Percentiles rank a stretch among this genome's conserved stretches.
Conservation (phyloP, 75 land plant species). For the Selaginella moellendorffii region DNA sequence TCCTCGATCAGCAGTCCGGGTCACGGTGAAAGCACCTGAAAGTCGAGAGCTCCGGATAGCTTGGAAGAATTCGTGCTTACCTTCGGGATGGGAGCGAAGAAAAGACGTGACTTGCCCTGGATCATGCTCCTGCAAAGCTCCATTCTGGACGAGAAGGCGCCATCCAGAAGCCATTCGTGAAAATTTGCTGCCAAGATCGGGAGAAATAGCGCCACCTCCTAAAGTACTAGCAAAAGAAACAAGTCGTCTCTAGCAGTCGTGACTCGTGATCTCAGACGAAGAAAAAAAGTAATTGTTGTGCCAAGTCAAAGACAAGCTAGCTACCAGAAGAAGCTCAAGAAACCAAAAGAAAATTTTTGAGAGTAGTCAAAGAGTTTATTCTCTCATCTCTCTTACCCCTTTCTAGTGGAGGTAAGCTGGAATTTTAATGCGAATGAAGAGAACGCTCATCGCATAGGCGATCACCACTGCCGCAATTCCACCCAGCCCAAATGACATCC, state of each 20-base stretch:
- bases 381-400: too few relatives aligned
- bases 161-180: slow-evolving; percentile 10
- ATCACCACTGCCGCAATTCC: slow-evolving; percentile 42
- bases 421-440: slow-evolving; percentile 86
- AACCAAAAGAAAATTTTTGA: too few relatives aligned
- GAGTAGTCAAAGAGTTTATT: too few relatives aligned
- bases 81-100: slow-evolving; percentile 12
- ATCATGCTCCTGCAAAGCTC: slow-evolving; percentile 12
- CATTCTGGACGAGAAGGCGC: slow-evolving; percentile 12
- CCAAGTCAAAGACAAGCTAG: too few relatives aligned
- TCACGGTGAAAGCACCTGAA: slow-evolving; percentile 72
- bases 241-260: too few relatives aligned
- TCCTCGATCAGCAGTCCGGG: slow-evolving; percentile 35
- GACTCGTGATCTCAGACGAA: too few relatives aligned
- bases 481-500: slow-evolving; percentile 43
- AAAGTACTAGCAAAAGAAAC: too few relatives aligned
- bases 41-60: neutral
- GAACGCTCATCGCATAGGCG: slow-evolving; percentile 74
- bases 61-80: neutral
- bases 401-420: slow-evolving; percentile 53
- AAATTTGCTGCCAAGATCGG: too few relatives aligned
- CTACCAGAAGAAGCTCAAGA: too few relatives aligned
- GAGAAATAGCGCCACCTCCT: too few relatives aligned
- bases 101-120: slow-evolving; percentile 9
- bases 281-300: too few relatives aligned